phyloP scores from a whole-genome alignment of 2,329 filamentous ascomycete species.

The Alternaria infectoria region DNA sequence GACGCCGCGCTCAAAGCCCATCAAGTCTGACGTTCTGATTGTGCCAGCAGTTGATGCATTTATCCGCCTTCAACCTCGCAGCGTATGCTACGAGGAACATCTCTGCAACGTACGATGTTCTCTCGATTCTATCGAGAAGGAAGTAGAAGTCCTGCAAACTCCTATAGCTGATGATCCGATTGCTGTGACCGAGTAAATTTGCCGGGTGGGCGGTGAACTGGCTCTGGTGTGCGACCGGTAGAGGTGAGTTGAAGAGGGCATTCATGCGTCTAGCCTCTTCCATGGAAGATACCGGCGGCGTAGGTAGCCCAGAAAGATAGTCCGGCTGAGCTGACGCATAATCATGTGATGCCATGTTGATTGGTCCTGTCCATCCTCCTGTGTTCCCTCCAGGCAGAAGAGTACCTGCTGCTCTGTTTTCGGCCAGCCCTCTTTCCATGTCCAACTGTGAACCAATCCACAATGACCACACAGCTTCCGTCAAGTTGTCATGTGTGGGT shows the following conservation, averaged over 20 bases:
- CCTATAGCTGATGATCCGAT: constrained; percentile 22
- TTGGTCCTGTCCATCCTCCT: background rate
- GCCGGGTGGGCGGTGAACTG: background rate
- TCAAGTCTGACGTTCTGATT: constrained; percentile 20
- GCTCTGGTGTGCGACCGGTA: background rate
- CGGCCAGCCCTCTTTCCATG: constrained; percentile 2
- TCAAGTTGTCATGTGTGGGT: constrained; percentile 22
- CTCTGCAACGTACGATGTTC: constrained; percentile 22
- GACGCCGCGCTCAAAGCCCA: background rate
- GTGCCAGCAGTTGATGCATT: constrained; percentile 34
- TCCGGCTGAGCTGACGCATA: background rate
- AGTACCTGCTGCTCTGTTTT: background rate
- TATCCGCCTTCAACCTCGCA: constrained; percentile 27
- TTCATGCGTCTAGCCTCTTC: background rate
- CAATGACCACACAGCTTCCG: constrained; percentile 23
- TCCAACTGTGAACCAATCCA: constrained; percentile 28
- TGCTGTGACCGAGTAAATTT: background rate
- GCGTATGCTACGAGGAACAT: constrained; percentile 12
- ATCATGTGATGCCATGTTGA: constrained; percentile 19
- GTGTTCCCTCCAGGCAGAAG: background rate
- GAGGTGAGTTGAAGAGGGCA: background rate
- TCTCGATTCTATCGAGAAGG: constrained; percentile 34
- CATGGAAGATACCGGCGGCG: background rate
- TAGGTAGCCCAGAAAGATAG: background rate
- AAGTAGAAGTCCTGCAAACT: constrained; percentile 35